A percentile compares a stretch with the other conserved stretches of the same genome.
Evolutionary conservation across 768 basidiomycete genomes (phyloP).

Genomic region (Kwoniella dendrophila): DNA sequence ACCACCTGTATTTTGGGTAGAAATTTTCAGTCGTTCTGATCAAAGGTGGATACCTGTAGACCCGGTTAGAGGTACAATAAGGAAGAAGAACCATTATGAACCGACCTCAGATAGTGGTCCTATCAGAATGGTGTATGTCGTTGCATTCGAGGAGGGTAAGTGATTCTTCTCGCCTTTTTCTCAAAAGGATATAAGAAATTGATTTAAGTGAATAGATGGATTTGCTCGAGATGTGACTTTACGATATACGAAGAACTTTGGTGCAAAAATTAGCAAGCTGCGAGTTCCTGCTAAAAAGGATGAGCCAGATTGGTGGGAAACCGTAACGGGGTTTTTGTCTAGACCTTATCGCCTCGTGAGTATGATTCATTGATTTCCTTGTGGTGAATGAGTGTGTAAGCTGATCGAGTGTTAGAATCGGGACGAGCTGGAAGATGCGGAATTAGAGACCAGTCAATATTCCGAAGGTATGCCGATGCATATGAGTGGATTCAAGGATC

Average conservation of each 20-base stretch:
- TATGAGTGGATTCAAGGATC: constrained; percentile 89
- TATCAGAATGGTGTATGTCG: constrained; percentile 88
- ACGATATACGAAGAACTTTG: constrained; percentile 80
- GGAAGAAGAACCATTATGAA: constrained; percentile 79
- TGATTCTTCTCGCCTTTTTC: background rate
- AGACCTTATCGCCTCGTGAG: constrained; percentile 81
- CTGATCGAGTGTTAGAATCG: constrained; percentile 65
- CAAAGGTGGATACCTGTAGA: constrained; percentile 91
- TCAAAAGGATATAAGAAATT: background rate
- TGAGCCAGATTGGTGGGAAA: constrained; percentile 83
- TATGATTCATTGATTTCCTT: background rate
- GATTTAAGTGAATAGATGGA: constrained; percentile 63
- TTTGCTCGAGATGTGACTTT: constrained; percentile 88
- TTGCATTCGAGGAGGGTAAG: constrained; percentile 81
- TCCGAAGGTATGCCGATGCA: constrained; percentile 92
- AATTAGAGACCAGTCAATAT: constrained; percentile 73
- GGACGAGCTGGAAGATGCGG: constrained; percentile 90
- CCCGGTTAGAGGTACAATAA: constrained; percentile 76
- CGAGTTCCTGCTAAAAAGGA: constrained; percentile 60
- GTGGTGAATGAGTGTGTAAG: too few relatives aligned
- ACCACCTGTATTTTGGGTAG: constrained; percentile 93
- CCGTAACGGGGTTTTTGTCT: constrained; percentile 65
- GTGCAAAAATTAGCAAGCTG: constrained; percentile 64
- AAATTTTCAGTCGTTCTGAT: constrained; percentile 92
- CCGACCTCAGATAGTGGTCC: constrained; percentile 64